phyloP scores from a whole-genome alignment of 257 asterid species.

The Ajuga chamaepitys region DNA sequence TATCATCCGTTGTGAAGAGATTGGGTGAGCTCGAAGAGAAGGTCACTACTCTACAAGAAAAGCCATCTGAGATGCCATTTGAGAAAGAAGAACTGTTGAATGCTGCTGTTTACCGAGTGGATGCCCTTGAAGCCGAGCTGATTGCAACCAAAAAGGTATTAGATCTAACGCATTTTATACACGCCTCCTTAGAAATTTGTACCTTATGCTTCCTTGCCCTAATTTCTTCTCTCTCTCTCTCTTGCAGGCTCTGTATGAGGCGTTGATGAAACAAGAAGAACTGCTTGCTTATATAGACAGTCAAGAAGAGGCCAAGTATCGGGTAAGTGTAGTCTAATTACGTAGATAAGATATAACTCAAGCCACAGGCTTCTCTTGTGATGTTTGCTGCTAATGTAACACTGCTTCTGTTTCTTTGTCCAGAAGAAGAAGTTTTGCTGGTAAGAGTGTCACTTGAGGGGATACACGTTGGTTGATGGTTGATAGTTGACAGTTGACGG shows the following conservation, averaged over 20 bases:
- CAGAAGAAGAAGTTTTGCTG: slow-evolving; percentile 89
- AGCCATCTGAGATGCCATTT: slow-evolving; percentile 90
- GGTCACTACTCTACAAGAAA: slow-evolving; percentile 66
- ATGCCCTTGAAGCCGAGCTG: slow-evolving; percentile 94
- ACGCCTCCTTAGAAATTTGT: too few species aligned
- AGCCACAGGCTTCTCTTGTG: neutral
- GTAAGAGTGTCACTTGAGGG: slow-evolving; percentile 26
- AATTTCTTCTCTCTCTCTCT: neutral
- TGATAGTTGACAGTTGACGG: slow-evolving; percentile 12
- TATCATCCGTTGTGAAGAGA: slow-evolving; percentile 72
- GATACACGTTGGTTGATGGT: neutral
- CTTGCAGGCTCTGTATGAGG: slow-evolving; percentile 81
- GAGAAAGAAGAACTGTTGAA: slow-evolving; percentile 88
- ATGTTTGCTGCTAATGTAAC: neutral
- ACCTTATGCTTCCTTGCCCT: too few species aligned
- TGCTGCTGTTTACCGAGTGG: slow-evolving; percentile 97
- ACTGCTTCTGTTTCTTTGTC: slow-evolving; percentile 2
- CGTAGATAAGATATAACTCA: neutral
- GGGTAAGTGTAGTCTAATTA: slow-evolving; percentile 33
- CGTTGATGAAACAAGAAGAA: slow-evolving; percentile 95
- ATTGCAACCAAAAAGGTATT: slow-evolving; percentile 93
- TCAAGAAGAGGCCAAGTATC: slow-evolving; percentile 69
- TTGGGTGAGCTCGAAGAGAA: slow-evolving; percentile 85
- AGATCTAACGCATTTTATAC: too few species aligned
- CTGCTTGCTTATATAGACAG: slow-evolving; percentile 88